Percentiles rank a stretch among this genome's conserved stretches.
Evolutionary conservation across 1,284 basidiomycete species (phyloP).

Genomic region (Apiotrichum veenhuisii): DNA sequence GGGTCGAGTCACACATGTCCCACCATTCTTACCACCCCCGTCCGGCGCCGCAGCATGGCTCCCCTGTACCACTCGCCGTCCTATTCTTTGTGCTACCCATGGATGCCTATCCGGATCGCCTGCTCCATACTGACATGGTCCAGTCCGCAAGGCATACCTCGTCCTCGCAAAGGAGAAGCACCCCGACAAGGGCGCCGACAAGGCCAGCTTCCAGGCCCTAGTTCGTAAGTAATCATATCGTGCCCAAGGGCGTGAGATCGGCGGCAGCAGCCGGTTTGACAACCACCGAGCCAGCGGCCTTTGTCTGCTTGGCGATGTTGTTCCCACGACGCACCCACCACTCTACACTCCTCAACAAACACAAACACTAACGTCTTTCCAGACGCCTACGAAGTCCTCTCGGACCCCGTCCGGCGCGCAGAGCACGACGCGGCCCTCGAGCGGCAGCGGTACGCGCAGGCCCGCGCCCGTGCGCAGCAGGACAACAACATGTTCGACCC

Average conservation of each 20-base stretch:
- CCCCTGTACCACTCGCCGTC: too few species aligned
- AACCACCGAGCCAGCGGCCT: too few species aligned
- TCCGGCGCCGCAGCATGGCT: too few species aligned
- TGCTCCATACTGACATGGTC: background rate
- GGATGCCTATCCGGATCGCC: background rate
- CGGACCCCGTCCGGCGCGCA: background rate
- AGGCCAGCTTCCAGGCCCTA: background rate
- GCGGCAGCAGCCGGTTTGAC: too few species aligned
- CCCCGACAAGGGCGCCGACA: background rate
- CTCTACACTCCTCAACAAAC: background rate
- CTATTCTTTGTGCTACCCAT: too few species aligned
- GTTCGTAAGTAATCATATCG: background rate
- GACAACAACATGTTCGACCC: background rate
- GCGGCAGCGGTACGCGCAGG: background rate
- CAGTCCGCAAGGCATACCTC: conserved; percentile 3
- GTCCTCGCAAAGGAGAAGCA: background rate
- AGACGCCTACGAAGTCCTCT: conserved; percentile 3
- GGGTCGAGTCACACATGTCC: too few species aligned
- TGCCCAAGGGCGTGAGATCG: too few species aligned
- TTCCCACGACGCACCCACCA: background rate
- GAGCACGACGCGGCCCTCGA: background rate
- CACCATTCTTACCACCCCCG: too few species aligned
- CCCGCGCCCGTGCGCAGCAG: background rate
- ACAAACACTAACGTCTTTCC: background rate
- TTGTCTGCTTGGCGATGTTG: background rate